phyloP scores from a whole-genome alignment of 257 asterid species.

The Petunia axillaris region DNA sequence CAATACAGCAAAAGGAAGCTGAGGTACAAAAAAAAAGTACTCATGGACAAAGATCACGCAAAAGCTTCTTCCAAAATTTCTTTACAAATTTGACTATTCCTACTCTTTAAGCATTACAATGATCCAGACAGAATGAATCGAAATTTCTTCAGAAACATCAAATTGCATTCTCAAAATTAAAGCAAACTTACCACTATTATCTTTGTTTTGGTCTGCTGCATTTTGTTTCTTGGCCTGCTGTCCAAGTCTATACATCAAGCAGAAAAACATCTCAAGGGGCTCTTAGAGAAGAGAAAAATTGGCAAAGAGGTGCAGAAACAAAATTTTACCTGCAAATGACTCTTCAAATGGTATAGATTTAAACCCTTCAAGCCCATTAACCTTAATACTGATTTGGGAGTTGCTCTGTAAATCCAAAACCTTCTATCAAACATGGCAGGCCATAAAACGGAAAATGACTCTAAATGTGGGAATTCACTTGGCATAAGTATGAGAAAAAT shows the following conservation, averaged over 20 bases:
- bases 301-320: neutral
- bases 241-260: conserved; percentile 70
- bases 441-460: neutral
- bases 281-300: neutral
- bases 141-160: neutral
- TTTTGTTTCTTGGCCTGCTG: conserved; percentile 69
- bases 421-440: neutral
- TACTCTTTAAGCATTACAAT: neutral
- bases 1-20: neutral
- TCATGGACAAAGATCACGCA: neutral
- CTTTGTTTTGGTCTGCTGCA: conserved; percentile 42
- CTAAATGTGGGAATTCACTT: neutral
- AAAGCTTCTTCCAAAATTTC: neutral
- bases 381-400: conserved; percentile 89
- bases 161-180: neutral
- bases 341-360: conserved; percentile 84
- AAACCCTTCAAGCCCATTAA: conserved; percentile 89
- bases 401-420: conserved; percentile 67
- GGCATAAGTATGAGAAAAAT: neutral
- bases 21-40: neutral
- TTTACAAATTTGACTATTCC: neutral
- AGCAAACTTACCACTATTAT: conserved; percentile 49
- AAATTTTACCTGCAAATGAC: conserved; percentile 76
- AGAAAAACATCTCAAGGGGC: neutral
- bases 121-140: neutral